Percentiles rank a stretch among this genome's conserved stretches.
Evolutionary conservation across 306 rosid genomes (phyloP).

Genomic region (Morella rubra): DNA sequence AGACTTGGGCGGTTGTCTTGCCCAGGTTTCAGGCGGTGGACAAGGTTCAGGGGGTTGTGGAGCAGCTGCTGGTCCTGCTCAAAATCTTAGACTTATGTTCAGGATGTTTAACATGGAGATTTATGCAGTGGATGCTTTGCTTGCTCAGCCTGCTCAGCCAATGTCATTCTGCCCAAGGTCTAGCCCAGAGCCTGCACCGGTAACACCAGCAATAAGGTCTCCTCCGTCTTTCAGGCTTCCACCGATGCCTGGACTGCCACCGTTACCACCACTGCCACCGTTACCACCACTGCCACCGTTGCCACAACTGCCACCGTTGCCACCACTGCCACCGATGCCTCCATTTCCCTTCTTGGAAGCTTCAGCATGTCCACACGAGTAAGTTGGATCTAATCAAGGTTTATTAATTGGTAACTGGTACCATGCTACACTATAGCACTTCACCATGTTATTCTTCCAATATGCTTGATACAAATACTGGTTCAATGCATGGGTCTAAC

Average conservation of each 20-base stretch:
- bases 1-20: conserved; percentile 61
- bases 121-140: conserved; percentile 70
- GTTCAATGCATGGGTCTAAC: no score
- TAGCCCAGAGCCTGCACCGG: conserved; percentile 46
- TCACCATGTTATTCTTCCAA: no score
- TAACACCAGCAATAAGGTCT: conserved; percentile 26
- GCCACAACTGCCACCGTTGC: conserved; percentile 36
- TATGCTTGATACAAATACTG: no score
- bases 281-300: conserved; percentile 36
- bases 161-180: conserved; percentile 69
- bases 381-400: conserved; percentile 34
- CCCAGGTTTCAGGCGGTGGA: conserved; percentile 48
- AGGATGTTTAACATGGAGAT: conserved; percentile 70
- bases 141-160: conserved; percentile 77
- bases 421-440: no score
- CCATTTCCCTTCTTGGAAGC: conserved; percentile 43
- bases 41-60: conserved; percentile 54
- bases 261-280: conserved; percentile 44
- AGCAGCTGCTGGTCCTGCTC: conserved; percentile 61
- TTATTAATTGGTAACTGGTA: background rate
- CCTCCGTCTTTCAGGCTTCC: conserved; percentile 52
- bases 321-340: conserved; percentile 34
- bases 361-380: conserved; percentile 73
- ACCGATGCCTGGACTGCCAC: conserved; percentile 35
- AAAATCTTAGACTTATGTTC: conserved; percentile 65